Base-by-base conservation (phyloP, 345 rosid species). In the Rhodamnia rubescens region DNA sequence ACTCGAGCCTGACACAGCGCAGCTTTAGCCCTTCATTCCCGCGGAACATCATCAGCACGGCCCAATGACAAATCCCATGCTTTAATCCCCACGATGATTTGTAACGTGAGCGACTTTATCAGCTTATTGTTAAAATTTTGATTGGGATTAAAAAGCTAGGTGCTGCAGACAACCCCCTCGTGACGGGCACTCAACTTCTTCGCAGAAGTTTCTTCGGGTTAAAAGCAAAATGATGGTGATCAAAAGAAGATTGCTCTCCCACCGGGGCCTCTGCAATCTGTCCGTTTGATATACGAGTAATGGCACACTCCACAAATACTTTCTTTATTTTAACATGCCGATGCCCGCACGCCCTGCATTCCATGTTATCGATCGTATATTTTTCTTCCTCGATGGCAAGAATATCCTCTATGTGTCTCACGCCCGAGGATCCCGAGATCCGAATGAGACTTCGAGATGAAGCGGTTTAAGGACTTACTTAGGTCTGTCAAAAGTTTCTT, bases 21-120 rank as follows among this genome's bases (percentile, higher is more conserved):
- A 8, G 47, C 80, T 69, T 69, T 69, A 16, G 20, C 40, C 80
- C 80, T 36, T 10, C 80, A 69, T 36, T 69, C 80, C 47, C 80
- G 80, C 80, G 18, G 47, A 32, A 69, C 20, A 36, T 69, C 47
- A 69, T 69, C 80, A 32, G 47, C 80, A 69, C 47, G 47, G 80
- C 80, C 80, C 80, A 36, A 69, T 69, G 80, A 36, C 47, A 69
- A 69, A 69, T 69, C 80, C 80, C 80, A 69, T 69, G 80, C 80
- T 69, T 69, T 36, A 69, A 36, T 69, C 80, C 80, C 80, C 26
- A 8, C 80, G 14, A 69, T 69, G 80, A 69, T 69, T 69, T 20
- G 80, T 69, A 69, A 69, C 80, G 47, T 69, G 80, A 69, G 24
- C 47, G 80, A 9, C 80, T 69, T 69, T 64, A 64, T 64, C 20